These are phyloP conservation scores for Anthracocystis panici-leucophaei DNA, from an alignment of 1,284 basidiomycete species.

Conservation along the genomic window DNA sequence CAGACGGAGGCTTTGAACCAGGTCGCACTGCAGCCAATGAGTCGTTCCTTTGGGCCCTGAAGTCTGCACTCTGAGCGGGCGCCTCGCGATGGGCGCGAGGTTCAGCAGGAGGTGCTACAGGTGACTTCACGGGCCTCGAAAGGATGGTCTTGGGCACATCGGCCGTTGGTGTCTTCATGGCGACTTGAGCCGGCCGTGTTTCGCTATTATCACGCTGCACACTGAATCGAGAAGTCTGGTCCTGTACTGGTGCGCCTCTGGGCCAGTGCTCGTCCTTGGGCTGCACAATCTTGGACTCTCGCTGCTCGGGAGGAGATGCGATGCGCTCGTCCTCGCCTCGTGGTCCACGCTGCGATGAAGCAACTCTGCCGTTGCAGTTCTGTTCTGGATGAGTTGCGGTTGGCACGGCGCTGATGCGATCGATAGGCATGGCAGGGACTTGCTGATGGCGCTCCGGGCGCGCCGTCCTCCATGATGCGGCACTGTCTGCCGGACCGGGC, in stretches of 20 bases:
- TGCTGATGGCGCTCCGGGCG: slow-evolving; percentile 24
- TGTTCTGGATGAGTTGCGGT: slow-evolving; percentile 5
- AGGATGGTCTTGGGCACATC: slow-evolving; percentile 37
- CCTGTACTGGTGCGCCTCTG: slow-evolving; percentile 1
- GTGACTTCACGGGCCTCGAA: slow-evolving; percentile 18
- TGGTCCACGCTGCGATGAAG: slow-evolving; percentile 12
- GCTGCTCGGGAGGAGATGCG: slow-evolving; percentile 13
- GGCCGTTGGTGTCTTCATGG: neutral
- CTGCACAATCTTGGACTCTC: slow-evolving; percentile 13
- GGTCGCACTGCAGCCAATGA: slow-evolving; percentile 10
- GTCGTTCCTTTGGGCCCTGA: slow-evolving; percentile 14
- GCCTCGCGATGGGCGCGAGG: neutral
- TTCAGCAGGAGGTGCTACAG: slow-evolving; percentile 12
- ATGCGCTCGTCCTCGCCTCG: slow-evolving; percentile 14
- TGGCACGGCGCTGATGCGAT: neutral
- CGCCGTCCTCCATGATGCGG: slow-evolving; percentile 40
- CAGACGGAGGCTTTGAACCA: slow-evolving; percentile 1
- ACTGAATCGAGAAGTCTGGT: neutral
- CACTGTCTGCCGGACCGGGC: slow-evolving; percentile 42
- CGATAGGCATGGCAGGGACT: slow-evolving; percentile 4
- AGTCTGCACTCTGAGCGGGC: neutral
- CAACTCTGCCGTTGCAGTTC: slow-evolving; percentile 10
- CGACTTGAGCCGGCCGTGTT: slow-evolving; percentile 1
- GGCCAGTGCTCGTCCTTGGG: slow-evolving; percentile 13
- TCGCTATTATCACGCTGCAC: neutral